Percentiles rank a stretch among this genome's conserved stretches.
Evolutionary conservation across 768 basidiomycete species (phyloP).

Genomic region (Gyrodon lividus): DNA sequence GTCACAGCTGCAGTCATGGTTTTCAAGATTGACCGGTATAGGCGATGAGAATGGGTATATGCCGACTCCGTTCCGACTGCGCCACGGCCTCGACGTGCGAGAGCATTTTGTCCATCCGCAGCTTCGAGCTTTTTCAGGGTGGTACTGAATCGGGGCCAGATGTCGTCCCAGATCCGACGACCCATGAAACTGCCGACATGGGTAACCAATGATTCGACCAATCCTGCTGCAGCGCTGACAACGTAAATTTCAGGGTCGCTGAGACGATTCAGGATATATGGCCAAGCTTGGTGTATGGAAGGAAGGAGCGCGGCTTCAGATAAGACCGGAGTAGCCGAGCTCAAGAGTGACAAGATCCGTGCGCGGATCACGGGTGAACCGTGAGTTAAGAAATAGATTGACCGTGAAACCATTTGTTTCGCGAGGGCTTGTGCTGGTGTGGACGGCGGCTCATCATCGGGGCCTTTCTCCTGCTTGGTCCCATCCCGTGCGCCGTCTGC

Average conservation of each 20-base stretch:
- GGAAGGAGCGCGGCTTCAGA: conserved; percentile 77
- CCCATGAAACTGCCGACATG: conserved; percentile 86
- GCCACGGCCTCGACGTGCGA: conserved; percentile 53
- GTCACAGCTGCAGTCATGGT: conserved; percentile 69
- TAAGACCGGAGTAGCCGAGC: conserved; percentile 69
- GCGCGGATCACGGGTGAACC: conserved; percentile 82
- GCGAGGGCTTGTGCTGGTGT: conserved; percentile 76
- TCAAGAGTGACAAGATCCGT: conserved; percentile 73
- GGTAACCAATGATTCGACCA: conserved; percentile 69
- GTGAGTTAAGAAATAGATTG: conserved; percentile 89
- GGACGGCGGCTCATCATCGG: conserved; percentile 45
- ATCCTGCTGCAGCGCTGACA: conserved; percentile 66
- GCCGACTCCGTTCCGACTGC: conserved; percentile 64
- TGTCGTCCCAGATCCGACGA: conserved; percentile 82
- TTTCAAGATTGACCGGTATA: conserved; percentile 72
- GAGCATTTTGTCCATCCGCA: conserved; percentile 66
- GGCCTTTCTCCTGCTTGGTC: conserved; percentile 15
- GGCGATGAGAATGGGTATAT: conserved; percentile 77
- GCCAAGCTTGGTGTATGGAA: conserved; percentile 88
- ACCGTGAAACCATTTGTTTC: conserved; percentile 82
- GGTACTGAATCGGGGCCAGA: conserved; percentile 80
- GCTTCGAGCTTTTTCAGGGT: conserved; percentile 60
- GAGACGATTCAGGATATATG: conserved; percentile 86
- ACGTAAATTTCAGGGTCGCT: conserved; percentile 74
- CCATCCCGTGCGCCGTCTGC: conserved; percentile 25